Conservation (phyloP, 768 basidiomycete genomes). For the Daedalea quercina region DNA sequence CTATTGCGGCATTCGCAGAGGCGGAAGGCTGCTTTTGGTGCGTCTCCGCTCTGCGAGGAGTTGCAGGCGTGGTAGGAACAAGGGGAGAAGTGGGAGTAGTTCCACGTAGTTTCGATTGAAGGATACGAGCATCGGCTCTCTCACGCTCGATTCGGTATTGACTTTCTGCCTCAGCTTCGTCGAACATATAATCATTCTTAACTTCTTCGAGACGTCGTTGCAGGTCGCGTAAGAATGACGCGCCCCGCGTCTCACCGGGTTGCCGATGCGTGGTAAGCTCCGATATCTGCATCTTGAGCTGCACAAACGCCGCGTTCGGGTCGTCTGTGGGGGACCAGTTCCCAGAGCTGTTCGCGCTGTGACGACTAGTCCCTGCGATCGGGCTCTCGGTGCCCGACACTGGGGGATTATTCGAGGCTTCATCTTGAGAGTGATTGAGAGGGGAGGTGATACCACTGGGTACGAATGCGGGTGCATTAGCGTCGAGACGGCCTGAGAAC, state of each 20-base stretch:
- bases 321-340: constrained; percentile 27
- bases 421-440: neutral
- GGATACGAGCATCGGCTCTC: constrained; percentile 36
- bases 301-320: constrained; percentile 56
- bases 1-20: neutral
- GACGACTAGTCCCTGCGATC: neutral
- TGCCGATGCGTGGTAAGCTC: constrained; percentile 32
- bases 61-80: neutral
- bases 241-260: constrained; percentile 20
- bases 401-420: neutral
- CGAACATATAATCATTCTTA: constrained; percentile 63
- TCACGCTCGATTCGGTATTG: constrained; percentile 48
- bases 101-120: constrained; percentile 39
- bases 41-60: neutral
- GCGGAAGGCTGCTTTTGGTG: constrained; percentile 5
- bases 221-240: constrained; percentile 31
- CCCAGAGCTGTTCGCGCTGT: neutral
- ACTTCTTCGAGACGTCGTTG: constrained; percentile 39
- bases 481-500: constrained; percentile 26
- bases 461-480: constrained; percentile 33
- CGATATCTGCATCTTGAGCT: constrained; percentile 51
- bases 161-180: constrained; percentile 56
- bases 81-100: neutral
- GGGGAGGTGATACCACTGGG: constrained; percentile 18
- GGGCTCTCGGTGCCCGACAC: neutral